Percentiles rank a stretch among this genome's conserved stretches.
Conservation (phyloP, 2,329 filamentous ascomycete species). For the Phoma sp. region DNA sequence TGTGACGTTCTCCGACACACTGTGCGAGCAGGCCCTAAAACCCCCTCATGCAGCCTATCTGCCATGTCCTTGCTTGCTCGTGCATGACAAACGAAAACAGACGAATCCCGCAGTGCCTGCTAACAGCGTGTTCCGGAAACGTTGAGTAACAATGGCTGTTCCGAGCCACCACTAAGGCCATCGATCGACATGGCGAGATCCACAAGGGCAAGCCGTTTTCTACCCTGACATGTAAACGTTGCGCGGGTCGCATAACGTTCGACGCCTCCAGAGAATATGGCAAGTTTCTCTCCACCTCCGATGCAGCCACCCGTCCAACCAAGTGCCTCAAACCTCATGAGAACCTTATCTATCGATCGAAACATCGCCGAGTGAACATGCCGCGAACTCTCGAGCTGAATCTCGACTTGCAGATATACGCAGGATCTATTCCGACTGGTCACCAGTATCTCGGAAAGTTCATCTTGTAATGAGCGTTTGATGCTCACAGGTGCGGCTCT, state of each 20-base stretch:
- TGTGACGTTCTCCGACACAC: neutral
- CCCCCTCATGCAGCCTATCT: neutral
- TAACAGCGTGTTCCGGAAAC: neutral
- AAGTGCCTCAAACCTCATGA: neutral
- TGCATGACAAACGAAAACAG: neutral
- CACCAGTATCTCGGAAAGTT: too few species aligned
- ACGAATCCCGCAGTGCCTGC: neutral
- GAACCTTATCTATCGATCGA: neutral
- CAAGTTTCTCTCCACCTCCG: conserved; percentile 9
- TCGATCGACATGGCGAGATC: neutral
- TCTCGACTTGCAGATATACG: too few species aligned
- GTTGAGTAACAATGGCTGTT: neutral
- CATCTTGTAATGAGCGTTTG: too few species aligned
- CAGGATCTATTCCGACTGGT: too few species aligned
- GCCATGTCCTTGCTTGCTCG: conserved; percentile 7
- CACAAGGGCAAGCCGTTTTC: neutral
- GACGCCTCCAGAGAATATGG: conserved; percentile 1
- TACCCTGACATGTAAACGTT: neutral
- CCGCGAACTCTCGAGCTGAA: neutral
- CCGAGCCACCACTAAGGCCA: neutral
- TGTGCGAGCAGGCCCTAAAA: neutral
- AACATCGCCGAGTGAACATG: neutral
- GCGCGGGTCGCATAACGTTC: conserved; percentile 1
- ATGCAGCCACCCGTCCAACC: conserved; percentile 14
- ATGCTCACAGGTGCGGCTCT: too few species aligned